phyloP scores from a whole-genome alignment of 257 asterid genomes.

The Anisodus tanguticus region DNA sequence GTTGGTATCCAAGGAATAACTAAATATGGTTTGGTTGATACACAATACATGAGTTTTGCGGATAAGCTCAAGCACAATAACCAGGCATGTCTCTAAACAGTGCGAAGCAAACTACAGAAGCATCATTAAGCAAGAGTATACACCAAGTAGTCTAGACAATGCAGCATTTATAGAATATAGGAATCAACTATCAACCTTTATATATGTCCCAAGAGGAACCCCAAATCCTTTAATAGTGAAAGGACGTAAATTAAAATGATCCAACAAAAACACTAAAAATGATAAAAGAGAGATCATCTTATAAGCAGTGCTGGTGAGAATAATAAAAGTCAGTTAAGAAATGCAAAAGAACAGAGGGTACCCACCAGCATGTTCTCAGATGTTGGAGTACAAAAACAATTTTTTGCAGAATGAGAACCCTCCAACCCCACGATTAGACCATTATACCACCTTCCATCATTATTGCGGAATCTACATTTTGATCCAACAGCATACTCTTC shows the following conservation, averaged over 20 bases:
- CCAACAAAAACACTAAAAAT: neutral
- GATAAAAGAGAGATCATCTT: neutral
- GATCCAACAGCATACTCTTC: slow-evolving; percentile 68
- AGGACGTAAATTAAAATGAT: neutral
- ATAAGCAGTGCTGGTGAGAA: neutral
- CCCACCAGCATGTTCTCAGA: slow-evolving; percentile 93
- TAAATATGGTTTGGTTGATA: neutral
- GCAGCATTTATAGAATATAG: neutral
- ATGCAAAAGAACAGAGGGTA: slow-evolving; percentile 37
- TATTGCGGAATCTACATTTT: slow-evolving; percentile 86
- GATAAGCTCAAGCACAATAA: neutral
- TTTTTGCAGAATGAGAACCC: slow-evolving; percentile 65
- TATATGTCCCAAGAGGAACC: neutral
- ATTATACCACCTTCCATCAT: slow-evolving; percentile 90
- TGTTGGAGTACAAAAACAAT: slow-evolving; percentile 80
- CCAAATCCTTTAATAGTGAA: slow-evolving; percentile 6
- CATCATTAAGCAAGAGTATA: neutral
- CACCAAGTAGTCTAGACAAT: neutral
- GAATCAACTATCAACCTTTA: neutral
- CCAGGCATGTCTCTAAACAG: neutral
- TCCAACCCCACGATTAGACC: slow-evolving; percentile 74
- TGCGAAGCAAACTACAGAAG: neutral
- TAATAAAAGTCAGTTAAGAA: slow-evolving; percentile 2
- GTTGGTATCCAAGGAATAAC: neutral
- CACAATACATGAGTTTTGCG: neutral